Evolutionary conservation across 1,284 basidiomycete species (phyloP).

Genomic region (Salmacisia buchloeana): DNA sequence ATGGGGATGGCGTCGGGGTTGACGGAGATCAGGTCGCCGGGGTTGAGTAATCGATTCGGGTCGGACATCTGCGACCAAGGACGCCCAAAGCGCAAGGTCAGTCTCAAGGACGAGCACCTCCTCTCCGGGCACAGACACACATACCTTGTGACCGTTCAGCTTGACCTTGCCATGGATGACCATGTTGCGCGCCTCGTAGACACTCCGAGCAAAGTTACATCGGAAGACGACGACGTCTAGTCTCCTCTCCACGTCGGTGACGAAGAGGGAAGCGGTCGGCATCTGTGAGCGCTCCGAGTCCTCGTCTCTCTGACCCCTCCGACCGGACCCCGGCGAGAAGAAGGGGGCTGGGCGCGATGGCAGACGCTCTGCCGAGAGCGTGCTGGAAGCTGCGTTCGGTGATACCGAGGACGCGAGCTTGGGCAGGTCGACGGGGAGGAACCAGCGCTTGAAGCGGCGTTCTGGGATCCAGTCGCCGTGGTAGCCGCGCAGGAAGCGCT

Average conservation of each 20-base stretch:
- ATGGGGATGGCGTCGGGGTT: slow-evolving; percentile 76
- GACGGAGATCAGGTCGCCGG: slow-evolving; percentile 89
- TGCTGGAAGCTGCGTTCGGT: neutral
- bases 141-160: slow-evolving; percentile 81
- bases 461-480: slow-evolving; percentile 93
- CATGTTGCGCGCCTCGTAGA: slow-evolving; percentile 80
- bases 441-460: slow-evolving; percentile 91
- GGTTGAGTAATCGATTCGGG: slow-evolving; percentile 82
- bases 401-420: slow-evolving; percentile 57
- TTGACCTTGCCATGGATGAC: slow-evolving; percentile 81
- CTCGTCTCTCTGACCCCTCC: neutral
- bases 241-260: slow-evolving; percentile 69
- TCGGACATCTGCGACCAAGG: slow-evolving; percentile 63
- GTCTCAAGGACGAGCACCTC: neutral
- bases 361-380: slow-evolving; percentile 52
- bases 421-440: slow-evolving; percentile 78
- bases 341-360: slow-evolving; percentile 14
- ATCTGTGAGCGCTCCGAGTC: slow-evolving; percentile 11
- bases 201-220: slow-evolving; percentile 79
- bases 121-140: slow-evolving; percentile 29
- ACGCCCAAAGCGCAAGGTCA: neutral
- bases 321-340: neutral
- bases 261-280: slow-evolving; percentile 40
- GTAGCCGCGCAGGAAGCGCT: slow-evolving; percentile 84
- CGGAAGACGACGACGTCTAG: slow-evolving; percentile 89